Conservation (phyloP, 805 yeast species). For the Hanseniaspora hatyaiensis region DNA sequence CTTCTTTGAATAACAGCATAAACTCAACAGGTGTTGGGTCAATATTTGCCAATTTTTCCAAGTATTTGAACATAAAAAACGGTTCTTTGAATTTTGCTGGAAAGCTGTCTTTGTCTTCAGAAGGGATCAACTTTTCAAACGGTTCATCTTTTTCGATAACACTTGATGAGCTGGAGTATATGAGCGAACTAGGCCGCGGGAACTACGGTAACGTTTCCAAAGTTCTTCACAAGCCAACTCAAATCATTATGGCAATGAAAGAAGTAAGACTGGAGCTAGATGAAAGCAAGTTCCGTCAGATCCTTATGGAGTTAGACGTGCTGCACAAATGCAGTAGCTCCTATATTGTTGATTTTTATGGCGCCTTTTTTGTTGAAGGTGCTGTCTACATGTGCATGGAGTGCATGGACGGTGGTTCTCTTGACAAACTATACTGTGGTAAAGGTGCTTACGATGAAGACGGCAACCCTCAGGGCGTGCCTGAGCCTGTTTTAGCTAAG, state of each 20-base stretch:
- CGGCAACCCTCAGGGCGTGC: slow-evolving; percentile 38
- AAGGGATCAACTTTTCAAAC: slow-evolving; percentile 80
- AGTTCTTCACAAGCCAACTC: slow-evolving; percentile 86
- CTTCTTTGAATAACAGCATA: not conserved
- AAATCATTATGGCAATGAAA: slow-evolving; percentile 91
- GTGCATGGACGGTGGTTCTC: slow-evolving; percentile 91
- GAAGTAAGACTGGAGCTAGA: slow-evolving; percentile 89
- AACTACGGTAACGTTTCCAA: slow-evolving; percentile 93
- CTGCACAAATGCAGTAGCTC: slow-evolving; percentile 84
- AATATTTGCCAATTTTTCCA: slow-evolving; percentile 69
- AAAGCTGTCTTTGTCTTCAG: slow-evolving; percentile 80
- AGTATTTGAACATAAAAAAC: slow-evolving; percentile 80
- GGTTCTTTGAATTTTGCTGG: slow-evolving; percentile 89
- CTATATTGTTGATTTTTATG: slow-evolving; percentile 88
- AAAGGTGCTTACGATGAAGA: slow-evolving; percentile 27
- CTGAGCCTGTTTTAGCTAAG: slow-evolving; percentile 68
- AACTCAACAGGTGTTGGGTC: slow-evolving; percentile 22
- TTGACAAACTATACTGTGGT: slow-evolving; percentile 66
- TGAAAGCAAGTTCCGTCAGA: slow-evolving; percentile 86
- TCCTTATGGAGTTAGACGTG: slow-evolving; percentile 89
- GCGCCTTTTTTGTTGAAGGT: slow-evolving; percentile 94
- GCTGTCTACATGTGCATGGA: slow-evolving; percentile 98
- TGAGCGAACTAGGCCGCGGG: slow-evolving; percentile 87
- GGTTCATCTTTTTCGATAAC: slow-evolving; percentile 82
- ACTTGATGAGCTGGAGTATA: slow-evolving; percentile 66